Percentiles rank a stretch among this genome's conserved stretches.
phyloP scores from a whole-genome alignment of 768 basidiomycete species.

The Pleurotus giganteus region DNA sequence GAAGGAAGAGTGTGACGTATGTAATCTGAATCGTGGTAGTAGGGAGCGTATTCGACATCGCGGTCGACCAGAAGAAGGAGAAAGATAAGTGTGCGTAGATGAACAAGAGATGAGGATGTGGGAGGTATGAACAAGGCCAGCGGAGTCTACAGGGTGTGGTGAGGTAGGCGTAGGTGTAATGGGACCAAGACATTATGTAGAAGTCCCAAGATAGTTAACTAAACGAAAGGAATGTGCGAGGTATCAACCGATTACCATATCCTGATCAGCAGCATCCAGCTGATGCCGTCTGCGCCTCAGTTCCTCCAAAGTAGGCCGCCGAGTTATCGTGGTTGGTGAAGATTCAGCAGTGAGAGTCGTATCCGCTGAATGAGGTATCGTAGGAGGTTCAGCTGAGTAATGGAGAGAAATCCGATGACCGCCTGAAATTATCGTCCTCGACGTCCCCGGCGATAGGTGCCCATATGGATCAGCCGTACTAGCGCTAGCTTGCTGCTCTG shows the following conservation, averaged over 20 bases:
- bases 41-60: background rate
- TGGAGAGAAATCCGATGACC: background rate
- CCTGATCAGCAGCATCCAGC: background rate
- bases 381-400: background rate
- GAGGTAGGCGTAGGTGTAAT: background rate
- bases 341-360: background rate
- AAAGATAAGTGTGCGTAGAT: background rate
- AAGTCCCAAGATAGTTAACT: background rate
- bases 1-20: background rate
- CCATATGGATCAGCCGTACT: background rate
- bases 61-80: background rate
- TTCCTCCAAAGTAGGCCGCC: background rate
- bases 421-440: background rate
- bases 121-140: background rate
- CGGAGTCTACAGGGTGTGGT: background rate
- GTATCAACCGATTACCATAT: constrained; percentile 2
- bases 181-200: background rate
- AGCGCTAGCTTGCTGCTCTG: background rate
- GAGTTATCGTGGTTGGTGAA: background rate
- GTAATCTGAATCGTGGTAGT: background rate
- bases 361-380: background rate
- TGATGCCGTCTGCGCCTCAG: background rate
- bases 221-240: background rate
- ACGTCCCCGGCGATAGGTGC: background rate
- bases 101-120: background rate